Base-by-base conservation (phyloP, 352 stramenopile species). In the Pythium grandisporangium region DNA sequence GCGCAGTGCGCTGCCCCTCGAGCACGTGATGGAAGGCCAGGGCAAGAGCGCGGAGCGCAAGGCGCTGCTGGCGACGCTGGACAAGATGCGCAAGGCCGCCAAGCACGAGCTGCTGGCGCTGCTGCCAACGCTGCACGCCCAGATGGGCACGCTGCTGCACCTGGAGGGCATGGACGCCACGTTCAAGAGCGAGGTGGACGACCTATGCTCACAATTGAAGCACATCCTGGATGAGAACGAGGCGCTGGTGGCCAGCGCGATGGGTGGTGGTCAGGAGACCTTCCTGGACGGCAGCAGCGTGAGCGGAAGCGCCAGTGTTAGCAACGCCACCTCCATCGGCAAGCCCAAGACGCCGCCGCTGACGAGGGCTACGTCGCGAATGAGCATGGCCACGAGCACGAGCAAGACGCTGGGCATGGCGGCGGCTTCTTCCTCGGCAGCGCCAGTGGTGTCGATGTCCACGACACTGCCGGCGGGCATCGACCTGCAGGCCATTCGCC, bases 401-500 rank as follows among this genome's bases (percentile, higher is more conserved):
- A 38, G 11, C 33, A 38, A 20, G 33, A 38, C 33, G 19, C 33
- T 38, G 11, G 33, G 33, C 19, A 11, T 38, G 13, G 13, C 33
- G 11, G 33, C 33, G 33, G 13, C 33, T 20, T 38, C 33, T 38
- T 11, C 19, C 13, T 38, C 33, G 33, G 13, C 19, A 38, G n/a
- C n/a, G n/a, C n/a, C n/a, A n/a, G n/a, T n/a, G n/a, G n/a, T n/a
- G n/a, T n/a, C n/a, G n/a, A n/a, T n/a, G n/a, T n/a, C n/a, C n/a
- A n/a, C n/a, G n/a, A n/a, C n/a, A n/a, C 19, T 38, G 19, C 11
- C 33, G 13, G 33, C 33, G 19, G 19, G 33, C 33, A 53, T 88
- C 30, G 76, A 93, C 51, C 55, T 94, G 12, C 61, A 77, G 36
- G 70, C 74, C n/a, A 82, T 95, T 25, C 73, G 80, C n/a, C 78